Percentiles rank a stretch among this genome's conserved stretches.
These are phyloP conservation scores for Arthromyces matolae DNA, from an alignment of 768 basidiomycete genomes.

Conservation along the genomic window DNA sequence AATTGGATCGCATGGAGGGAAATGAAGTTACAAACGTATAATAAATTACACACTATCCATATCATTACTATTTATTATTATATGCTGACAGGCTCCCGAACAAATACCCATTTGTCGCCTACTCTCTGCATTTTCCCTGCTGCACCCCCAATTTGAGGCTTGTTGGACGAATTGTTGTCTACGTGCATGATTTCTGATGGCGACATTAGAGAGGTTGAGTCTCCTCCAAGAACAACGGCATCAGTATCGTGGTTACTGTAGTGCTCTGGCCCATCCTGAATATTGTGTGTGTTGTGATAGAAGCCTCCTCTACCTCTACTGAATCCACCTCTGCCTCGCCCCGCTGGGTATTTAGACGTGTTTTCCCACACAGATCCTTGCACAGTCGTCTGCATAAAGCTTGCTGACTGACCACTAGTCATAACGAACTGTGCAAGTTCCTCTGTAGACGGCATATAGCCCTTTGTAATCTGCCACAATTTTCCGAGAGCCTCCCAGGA, in stretches of 20 bases:
- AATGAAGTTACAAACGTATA: slow-evolving; percentile 38
- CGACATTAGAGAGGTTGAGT: slow-evolving; percentile 18
- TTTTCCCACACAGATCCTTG: slow-evolving; percentile 21
- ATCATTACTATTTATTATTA: slow-evolving; percentile 19
- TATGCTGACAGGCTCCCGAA: slow-evolving; percentile 37
- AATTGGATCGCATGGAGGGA: slow-evolving; percentile 42
- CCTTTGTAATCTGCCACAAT: slow-evolving; percentile 71
- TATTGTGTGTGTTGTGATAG: slow-evolving; percentile 49
- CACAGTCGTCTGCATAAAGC: slow-evolving; percentile 18
- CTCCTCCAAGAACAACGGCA: slow-evolving; percentile 57
- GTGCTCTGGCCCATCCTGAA: slow-evolving; percentile 32
- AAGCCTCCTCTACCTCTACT: slow-evolving; percentile 38
- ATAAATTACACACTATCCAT: slow-evolving; percentile 23
- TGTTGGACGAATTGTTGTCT: slow-evolving; percentile 8
- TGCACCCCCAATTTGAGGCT: slow-evolving; percentile 20
- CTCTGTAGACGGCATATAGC: slow-evolving; percentile 66
- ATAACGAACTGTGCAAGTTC: slow-evolving; percentile 75
- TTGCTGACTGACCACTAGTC: slow-evolving; percentile 30
- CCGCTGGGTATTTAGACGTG: slow-evolving; percentile 14
- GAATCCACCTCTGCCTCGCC: slow-evolving; percentile 29
- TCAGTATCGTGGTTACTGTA: slow-evolving; percentile 43
- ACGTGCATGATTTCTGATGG: slow-evolving; percentile 2
- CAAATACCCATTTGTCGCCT: slow-evolving; percentile 72
- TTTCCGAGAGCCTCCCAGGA: slow-evolving; percentile 82
- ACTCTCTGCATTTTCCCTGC: slow-evolving; percentile 66